phyloP scores from a whole-genome alignment of 2,329 filamentous ascomycete genomes.

The Penicillium hordei region DNA sequence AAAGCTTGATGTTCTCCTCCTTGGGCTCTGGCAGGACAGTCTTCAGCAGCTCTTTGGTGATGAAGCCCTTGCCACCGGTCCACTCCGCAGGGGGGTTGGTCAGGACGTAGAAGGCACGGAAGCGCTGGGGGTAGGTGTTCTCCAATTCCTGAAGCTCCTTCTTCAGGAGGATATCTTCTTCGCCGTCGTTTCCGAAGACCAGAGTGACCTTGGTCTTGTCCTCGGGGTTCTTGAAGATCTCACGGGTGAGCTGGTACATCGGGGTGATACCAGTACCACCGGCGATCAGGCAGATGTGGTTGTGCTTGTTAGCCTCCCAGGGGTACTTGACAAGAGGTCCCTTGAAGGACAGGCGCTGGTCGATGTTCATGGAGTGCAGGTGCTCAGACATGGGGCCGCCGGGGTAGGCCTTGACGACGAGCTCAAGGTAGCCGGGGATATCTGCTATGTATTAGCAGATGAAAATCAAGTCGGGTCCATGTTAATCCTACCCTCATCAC shows the following conservation, averaged over 20 bases:
- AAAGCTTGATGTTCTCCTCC: slow-evolving; percentile 89
- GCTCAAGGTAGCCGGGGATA: slow-evolving; percentile 75
- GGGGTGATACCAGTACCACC: slow-evolving; percentile 96
- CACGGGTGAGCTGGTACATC: slow-evolving; percentile 91
- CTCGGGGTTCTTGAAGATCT: slow-evolving; percentile 92
- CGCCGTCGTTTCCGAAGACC: slow-evolving; percentile 83
- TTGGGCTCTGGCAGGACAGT: slow-evolving; percentile 91
- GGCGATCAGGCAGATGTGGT: slow-evolving; percentile 70
- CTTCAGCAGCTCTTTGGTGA: slow-evolving; percentile 91
- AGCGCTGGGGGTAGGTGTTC: slow-evolving; percentile 92
- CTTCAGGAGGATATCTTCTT: slow-evolving; percentile 91
- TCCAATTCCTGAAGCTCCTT: slow-evolving; percentile 81
- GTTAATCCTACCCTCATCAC: slow-evolving; percentile 67
- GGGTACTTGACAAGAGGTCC: slow-evolving; percentile 92
- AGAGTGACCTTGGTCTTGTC: slow-evolving; percentile 98
- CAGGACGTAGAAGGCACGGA: slow-evolving; percentile 91
- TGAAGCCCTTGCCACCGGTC: slow-evolving; percentile 73
- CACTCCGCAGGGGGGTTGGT: slow-evolving; percentile 80
- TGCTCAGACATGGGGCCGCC: slow-evolving; percentile 89
- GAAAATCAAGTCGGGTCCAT: background rate
- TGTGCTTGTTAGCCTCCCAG: slow-evolving; percentile 89
- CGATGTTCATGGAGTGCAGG: slow-evolving; percentile 77
- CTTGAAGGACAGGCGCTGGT: slow-evolving; percentile 86
- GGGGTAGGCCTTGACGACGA: slow-evolving; percentile 89
- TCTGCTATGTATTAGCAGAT: slow-evolving; percentile 48